Evolutionary conservation across 2,329 filamentous ascomycete genomes (phyloP).

Genomic region (Hymenoscyphus scutula): DNA sequence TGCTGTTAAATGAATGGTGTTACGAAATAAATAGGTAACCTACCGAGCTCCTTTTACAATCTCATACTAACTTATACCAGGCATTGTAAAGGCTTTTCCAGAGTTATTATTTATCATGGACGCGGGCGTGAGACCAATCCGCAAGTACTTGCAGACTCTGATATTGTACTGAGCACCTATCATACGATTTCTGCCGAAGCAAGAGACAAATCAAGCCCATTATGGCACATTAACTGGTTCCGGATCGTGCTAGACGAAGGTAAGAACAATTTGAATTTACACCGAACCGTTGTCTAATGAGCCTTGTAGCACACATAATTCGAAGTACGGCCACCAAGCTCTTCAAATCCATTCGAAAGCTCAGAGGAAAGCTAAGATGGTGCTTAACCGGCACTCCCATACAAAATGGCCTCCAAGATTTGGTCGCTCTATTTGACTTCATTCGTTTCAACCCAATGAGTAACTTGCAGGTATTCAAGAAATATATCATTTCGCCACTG

Average conservation of each 20-base stretch:
- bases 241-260: slow-evolving; percentile 47
- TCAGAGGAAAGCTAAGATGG: slow-evolving; percentile 43
- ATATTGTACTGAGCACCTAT: slow-evolving; percentile 49
- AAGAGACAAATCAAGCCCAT: slow-evolving; percentile 21
- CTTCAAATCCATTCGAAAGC: slow-evolving; percentile 42
- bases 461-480: slow-evolving; percentile 16
- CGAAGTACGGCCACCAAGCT: slow-evolving; percentile 47
- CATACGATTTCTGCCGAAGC: slow-evolving; percentile 43
- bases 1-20: not conserved
- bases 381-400: slow-evolving; percentile 31
- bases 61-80: slow-evolving; percentile 25
- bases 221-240: slow-evolving; percentile 43
- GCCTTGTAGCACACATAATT: slow-evolving; percentile 47
- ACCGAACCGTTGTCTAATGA: no score
- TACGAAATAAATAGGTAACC: not conserved
- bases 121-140: slow-evolving; percentile 30
- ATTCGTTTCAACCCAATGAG: slow-evolving; percentile 15
- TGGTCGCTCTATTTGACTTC: slow-evolving; percentile 34
- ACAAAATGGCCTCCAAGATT: slow-evolving; percentile 36
- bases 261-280: slow-evolving; percentile 25
- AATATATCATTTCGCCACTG: slow-evolving; percentile 23
- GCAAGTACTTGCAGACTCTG: slow-evolving; percentile 34
- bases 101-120: slow-evolving; percentile 39
- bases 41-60: no score
- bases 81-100: slow-evolving; percentile 35